A percentile compares a stretch with the other conserved stretches of the same genome.
Evolutionary conservation across 2,329 filamentous ascomycete species (phyloP).

Genomic region (Aspergillus carbonarius): DNA sequence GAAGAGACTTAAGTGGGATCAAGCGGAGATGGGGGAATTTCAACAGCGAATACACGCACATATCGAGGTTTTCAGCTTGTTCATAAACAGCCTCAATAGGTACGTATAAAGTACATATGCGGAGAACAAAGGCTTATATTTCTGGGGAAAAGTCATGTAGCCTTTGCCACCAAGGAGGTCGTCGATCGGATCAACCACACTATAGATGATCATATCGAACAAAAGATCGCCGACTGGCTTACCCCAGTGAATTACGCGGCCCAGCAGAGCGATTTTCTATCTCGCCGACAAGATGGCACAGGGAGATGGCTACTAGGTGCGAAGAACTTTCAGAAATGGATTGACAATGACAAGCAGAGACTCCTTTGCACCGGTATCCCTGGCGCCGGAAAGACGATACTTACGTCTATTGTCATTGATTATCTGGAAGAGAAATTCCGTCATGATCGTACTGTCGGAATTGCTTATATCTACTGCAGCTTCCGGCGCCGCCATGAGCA

Average conservation of each 20-base stretch:
- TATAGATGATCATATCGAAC: neutral
- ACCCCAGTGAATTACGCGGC: conserved; percentile 6
- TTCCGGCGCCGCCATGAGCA: conserved; percentile 44
- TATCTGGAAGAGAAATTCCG: neutral
- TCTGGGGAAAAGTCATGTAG: neutral
- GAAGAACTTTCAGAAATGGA: conserved; percentile 16
- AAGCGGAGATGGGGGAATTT: conserved; percentile 9
- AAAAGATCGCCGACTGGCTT: conserved; percentile 15
- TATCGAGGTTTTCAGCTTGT: neutral
- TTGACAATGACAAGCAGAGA: neutral
- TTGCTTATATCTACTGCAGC: conserved; percentile 52
- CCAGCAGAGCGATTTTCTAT: conserved; percentile 18
- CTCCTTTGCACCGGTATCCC: conserved; percentile 21
- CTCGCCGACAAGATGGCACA: conserved; percentile 13
- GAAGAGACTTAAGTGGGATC: conserved; percentile 24
- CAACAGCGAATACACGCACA: conserved; percentile 16
- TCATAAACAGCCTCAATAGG: neutral
- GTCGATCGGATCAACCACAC: neutral
- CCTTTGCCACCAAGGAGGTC: neutral
- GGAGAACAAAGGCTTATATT: neutral
- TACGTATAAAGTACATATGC: too few relatives aligned
- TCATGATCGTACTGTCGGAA: conserved; percentile 22
- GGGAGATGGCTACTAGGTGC: conserved; percentile 25
- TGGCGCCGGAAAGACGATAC: conserved; percentile 22
- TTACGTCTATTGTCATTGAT: conserved; percentile 12